Evolutionary conservation across 2,329 filamentous ascomycete genomes (phyloP).

Genomic region (Capronia epimyces): DNA sequence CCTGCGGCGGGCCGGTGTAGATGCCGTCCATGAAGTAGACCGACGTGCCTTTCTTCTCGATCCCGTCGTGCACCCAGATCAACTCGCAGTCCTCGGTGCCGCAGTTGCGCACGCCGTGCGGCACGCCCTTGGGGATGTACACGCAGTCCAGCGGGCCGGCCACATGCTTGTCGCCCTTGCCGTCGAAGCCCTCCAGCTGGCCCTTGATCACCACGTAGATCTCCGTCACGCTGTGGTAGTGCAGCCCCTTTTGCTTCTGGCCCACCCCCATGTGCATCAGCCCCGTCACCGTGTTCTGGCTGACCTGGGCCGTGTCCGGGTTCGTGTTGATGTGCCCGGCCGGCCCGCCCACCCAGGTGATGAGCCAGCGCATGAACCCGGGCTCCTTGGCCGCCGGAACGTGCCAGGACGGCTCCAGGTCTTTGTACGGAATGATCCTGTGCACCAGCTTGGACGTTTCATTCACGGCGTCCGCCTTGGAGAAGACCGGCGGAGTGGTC

Average conservation of each 20-base stretch:
- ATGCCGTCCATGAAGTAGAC: not conserved
- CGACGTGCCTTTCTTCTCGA: constrained; percentile 1
- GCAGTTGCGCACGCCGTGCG: constrained; percentile 3
- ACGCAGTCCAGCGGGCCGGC: constrained; percentile 7
- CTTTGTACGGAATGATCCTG: not conserved
- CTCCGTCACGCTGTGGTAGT: not conserved
- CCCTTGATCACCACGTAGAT: constrained; percentile 4
- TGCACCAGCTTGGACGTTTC: too few relatives aligned
- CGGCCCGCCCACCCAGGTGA: constrained; percentile 1
- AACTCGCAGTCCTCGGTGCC: constrained; percentile 3
- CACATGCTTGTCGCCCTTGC: not conserved
- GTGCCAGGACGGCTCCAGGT: constrained; percentile 1
- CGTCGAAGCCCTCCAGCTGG: constrained; percentile 2
- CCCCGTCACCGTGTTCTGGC: not conserved
- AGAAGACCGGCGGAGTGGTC: too few relatives aligned
- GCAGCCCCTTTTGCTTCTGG: not conserved
- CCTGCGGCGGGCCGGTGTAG: not conserved
- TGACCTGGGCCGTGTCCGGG: not conserved
- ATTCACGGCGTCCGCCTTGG: too few relatives aligned
- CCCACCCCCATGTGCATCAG: not conserved
- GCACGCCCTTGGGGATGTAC: constrained; percentile 7
- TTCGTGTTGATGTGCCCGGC: constrained; percentile 1
- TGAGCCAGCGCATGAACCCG: constrained; percentile 4
- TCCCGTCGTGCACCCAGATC: constrained; percentile 8
- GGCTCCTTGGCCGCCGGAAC: not conserved